Evolutionary conservation across 306 rosid species (phyloP).

Genomic region (Oxytropis ochrocephala): DNA sequence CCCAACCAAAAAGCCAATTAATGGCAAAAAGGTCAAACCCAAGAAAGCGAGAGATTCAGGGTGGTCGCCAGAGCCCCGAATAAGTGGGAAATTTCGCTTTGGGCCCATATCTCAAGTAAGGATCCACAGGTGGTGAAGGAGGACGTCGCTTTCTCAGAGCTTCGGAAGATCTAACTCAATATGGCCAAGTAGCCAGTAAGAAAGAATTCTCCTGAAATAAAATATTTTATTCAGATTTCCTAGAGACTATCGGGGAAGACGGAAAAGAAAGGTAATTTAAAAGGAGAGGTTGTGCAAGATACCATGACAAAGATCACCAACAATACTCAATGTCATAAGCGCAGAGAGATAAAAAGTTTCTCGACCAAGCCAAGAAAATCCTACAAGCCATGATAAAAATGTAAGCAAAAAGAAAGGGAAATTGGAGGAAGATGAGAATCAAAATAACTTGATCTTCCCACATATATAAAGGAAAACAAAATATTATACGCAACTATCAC

Average conservation of each 20-base stretch:
- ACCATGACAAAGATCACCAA: conserved; percentile 98
- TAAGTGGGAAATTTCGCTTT: conserved; percentile 81
- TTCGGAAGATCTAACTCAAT: conserved; percentile 87
- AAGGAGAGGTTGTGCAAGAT: conserved; percentile 17
- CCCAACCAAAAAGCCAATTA: conserved; percentile 80
- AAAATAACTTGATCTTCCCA: not conserved
- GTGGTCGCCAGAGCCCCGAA: conserved; percentile 86
- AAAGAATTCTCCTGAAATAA: conserved; percentile 88
- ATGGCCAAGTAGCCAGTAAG: conserved; percentile 58
- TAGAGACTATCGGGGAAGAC: not conserved
- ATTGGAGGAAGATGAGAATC: conserved; percentile 1
- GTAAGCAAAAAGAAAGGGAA: conserved; percentile 29
- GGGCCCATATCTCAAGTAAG: conserved; percentile 71
- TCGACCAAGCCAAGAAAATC: conserved; percentile 95
- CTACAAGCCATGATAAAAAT: conserved; percentile 33
- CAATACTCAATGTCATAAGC: conserved; percentile 75
- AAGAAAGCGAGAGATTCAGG: conserved; percentile 79
- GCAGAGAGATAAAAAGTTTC: conserved; percentile 86
- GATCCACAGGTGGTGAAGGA: conserved; percentile 66
- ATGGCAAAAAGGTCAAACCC: conserved; percentile 70
- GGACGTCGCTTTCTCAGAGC: conserved; percentile 92
- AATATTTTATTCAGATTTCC: conserved; percentile 20
- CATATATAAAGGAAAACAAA: not conserved
- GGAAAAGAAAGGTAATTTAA: not conserved
- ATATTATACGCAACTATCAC: not conserved